Base-by-base conservation (phyloP, 148 eudicot species). In the Agrostemma githago region DNA sequence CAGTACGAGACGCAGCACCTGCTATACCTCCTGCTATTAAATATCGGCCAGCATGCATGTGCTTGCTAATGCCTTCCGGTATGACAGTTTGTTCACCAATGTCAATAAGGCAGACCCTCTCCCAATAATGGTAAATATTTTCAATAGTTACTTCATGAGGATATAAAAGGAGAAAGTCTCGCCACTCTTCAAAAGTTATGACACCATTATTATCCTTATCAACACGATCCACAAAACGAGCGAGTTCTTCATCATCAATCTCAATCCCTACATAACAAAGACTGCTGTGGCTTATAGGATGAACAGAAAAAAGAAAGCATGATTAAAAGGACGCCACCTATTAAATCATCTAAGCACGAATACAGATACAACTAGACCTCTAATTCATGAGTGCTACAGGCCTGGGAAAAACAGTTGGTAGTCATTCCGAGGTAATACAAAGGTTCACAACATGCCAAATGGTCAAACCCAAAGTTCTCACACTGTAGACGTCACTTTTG, bases 1-100 rank as follows among this genome's bases (percentile, higher is more conserved):
- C 97, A 67, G 98, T 91, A 67, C 98, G 97, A 77, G 98, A 94
- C 59, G 96, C 93, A 82, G 93, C 95, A 73, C 98, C 98, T 1
- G 98, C 98, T 5, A 95, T 88, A 70, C 89, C 97, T 37, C 98
- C 98, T 37, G 98, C 98, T 73, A 95, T 88, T 72, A 95, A 57
- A 77, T 94, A 94, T 83, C 86, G 87, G 72, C 89, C 79, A n/a
- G 96, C 93, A 72, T 94, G 87, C 66, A 82, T 86, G 71, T 89
- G 97, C 80, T 89, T 94, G 79, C 91, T 89, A 34, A 94, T 90
- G 78, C 97, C 97, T 72, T 89, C 88, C 3, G 96, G 98, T 76
- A 94, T 87, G 72, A 89, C 95, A 75, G 98, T 82, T 62, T 94
- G 98, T 79, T 94, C 98, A 14, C 98, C 98, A 57, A 94, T 94